A percentile compares a stretch with the other conserved stretches of the same genome.
Conservation (phyloP, 495 filamentous ascomycete species). For the Lepraria neglecta region DNA sequence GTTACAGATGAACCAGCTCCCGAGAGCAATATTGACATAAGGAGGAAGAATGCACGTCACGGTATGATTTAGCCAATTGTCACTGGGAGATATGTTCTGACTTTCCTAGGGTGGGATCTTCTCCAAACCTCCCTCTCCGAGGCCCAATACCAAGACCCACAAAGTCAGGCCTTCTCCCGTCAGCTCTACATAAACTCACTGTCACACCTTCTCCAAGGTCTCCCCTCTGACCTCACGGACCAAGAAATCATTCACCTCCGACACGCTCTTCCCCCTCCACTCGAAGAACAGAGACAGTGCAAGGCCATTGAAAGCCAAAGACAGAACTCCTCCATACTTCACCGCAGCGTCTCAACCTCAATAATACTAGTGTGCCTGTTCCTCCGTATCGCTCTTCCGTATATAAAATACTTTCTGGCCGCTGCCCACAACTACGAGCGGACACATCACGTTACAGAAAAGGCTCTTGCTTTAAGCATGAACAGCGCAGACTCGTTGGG, state of each 20-base stretch:
- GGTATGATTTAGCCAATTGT: background rate
- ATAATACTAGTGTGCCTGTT: conserved; percentile 54
- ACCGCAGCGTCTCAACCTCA: conserved; percentile 48
- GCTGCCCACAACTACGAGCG: conserved; percentile 56
- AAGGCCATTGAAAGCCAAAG: background rate
- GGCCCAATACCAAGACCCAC: conserved; percentile 2
- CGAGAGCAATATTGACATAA: background rate
- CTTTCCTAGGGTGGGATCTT: conserved; percentile 3
- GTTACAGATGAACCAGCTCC: background rate
- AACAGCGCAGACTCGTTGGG: conserved; percentile 49
- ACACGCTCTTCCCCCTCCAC: conserved; percentile 38
- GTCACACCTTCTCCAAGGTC: conserved; percentile 58
- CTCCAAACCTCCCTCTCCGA: conserved; percentile 17
- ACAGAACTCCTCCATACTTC: conserved; percentile 44
- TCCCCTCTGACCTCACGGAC: conserved; percentile 44
- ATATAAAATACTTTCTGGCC: conserved; percentile 47
- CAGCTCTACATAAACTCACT: conserved; percentile 59
- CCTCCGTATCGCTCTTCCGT: conserved; percentile 52
- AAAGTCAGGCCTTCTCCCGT: conserved; percentile 22
- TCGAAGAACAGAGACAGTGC: conserved; percentile 22
- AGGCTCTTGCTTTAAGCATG: conserved; percentile 44
- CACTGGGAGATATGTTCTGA: background rate
- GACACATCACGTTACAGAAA: conserved; percentile 54
- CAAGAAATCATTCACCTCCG: conserved; percentile 35
- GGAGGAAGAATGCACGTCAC: conserved; percentile 6